These are phyloP conservation scores for Carex parvula DNA, from an alignment of 176 grass and related monocot genomes.

Conservation along the genomic window DNA sequence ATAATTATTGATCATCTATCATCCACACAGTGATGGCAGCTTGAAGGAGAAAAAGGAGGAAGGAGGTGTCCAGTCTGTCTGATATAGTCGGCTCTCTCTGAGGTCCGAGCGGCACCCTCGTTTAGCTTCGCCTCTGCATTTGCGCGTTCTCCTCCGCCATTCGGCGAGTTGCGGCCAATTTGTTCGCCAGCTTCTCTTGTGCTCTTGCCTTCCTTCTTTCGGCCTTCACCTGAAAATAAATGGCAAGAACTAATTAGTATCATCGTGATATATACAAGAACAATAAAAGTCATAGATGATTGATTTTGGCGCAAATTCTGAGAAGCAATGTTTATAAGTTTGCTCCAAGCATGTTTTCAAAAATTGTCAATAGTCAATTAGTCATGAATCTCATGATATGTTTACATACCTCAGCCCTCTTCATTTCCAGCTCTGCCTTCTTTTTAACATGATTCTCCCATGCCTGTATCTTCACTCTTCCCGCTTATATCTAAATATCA, in stretches of 20 bases:
- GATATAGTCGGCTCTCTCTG: constrained; percentile 75
- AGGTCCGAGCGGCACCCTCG: constrained; percentile 53
- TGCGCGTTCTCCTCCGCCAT: constrained; percentile 78
- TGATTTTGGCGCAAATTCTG: no score
- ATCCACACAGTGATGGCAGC: constrained; percentile 76
- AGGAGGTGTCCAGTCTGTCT: constrained; percentile 74
- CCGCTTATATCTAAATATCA: constrained; percentile 59
- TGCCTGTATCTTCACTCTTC: constrained; percentile 91
- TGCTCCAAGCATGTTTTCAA: no score
- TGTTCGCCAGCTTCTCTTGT: constrained; percentile 66
- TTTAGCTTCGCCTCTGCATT: constrained; percentile 63
- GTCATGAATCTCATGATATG: background rate
- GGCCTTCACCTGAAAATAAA: constrained; percentile 54
- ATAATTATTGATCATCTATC: constrained; percentile 1
- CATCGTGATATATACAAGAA: background rate
- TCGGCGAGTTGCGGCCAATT: constrained; percentile 41
- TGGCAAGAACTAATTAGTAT: background rate
- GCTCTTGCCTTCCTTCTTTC: constrained; percentile 75
- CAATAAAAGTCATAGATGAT: no score
- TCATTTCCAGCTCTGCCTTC: constrained; percentile 81
- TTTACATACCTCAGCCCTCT: constrained; percentile 58
- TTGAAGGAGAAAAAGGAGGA: constrained; percentile 75
- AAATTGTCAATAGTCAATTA: background rate
- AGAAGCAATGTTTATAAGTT: no score
- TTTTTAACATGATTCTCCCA: constrained; percentile 97